Evolutionary conservation across 2,329 filamentous ascomycete genomes (phyloP), one percentile per base, ranked within the genome.

Genomic region (Colletotrichum salicis): DNA sequence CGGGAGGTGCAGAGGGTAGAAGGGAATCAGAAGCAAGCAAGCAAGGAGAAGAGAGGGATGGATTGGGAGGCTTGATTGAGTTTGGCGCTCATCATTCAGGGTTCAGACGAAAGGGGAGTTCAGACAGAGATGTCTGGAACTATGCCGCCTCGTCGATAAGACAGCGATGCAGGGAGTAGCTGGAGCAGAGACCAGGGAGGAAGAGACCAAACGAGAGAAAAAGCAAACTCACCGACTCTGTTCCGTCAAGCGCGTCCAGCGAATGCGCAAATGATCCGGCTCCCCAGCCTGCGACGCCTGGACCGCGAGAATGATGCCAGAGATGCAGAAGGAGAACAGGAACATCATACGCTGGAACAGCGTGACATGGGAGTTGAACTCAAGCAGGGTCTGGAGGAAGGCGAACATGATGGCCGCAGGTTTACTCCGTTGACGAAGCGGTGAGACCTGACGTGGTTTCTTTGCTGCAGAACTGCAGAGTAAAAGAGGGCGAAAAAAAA

Each of bases 301-400:
- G 19, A 74, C 67, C n/a, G 71, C 72, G 52, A 77, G 59, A 24
- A 77, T 54, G 45, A 77, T 66, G 22, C 75, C 75, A 29, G 73
- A 59, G 6, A 70, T n/a, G 45, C 75, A 60, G 41, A 76, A 77
- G 41, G 64, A 58, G 61, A 73, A 71, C 45, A 77, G 64, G 29
- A 74, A 52, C 58, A 73, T 55, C 65, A 77, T 70, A 19, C 75
- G 74, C n/a, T 76, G 74, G 56, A 75, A 60, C 7, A 67, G 68
- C 35, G 64, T 63, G 51, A 72, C 60, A 57, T 73, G 69, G 52
- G 52, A 64, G 58, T 71, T 68, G 61, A 64, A 73, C 64, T 71
- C 71, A 48, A 70, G 68, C 61, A 73, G 71, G 41, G 51, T 19
- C 1, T 59, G 45, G 11, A 73, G 29, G 41, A 72, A 64, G 60